Percentiles rank a stretch among this genome's conserved stretches.
Conservation (phyloP, 192 early-diverging fungal genomes). For the Borealophlyctis nickersoniae region DNA sequence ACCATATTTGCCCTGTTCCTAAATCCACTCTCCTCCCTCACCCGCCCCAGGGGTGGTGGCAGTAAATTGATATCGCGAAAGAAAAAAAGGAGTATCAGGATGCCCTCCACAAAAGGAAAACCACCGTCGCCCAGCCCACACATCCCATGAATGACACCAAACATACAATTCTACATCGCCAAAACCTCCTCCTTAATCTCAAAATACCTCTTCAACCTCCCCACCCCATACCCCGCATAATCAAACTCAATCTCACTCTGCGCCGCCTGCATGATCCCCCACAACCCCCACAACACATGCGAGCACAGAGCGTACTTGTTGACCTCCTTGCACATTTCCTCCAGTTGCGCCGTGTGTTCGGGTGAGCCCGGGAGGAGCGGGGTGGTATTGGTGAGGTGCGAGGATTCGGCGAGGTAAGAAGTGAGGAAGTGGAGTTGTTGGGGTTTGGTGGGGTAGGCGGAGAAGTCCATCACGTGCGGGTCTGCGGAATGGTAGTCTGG, state of each 20-base stretch:
- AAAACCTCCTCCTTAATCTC: not conserved
- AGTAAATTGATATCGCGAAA: no score
- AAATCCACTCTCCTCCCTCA: no score
- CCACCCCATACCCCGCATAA: constrained; percentile 73
- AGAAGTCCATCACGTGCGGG: constrained; percentile 75
- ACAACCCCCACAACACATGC: constrained; percentile 77
- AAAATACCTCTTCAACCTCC: not conserved
- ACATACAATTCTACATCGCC: no score
- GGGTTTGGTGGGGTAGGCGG: constrained; percentile 65
- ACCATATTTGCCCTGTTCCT: no score
- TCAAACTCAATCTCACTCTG: constrained; percentile 91
- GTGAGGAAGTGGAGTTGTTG: constrained; percentile 71
- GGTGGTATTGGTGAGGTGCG: constrained; percentile 44
- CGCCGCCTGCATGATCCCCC: constrained; percentile 61
- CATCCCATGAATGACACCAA: no score
- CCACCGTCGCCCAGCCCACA: no score
- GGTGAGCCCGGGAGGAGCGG: not conserved
- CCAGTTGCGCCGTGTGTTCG: not conserved
- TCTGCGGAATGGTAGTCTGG: constrained; percentile 60
- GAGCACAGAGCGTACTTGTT: constrained; percentile 75
- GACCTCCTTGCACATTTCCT: constrained; percentile 65
- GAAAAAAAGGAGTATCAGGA: no score
- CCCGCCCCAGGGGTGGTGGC: no score
- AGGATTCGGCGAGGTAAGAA: constrained; percentile 49
- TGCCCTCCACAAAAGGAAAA: no score